Conservation (phyloP, 345 rosid genomes). For the Mallotus nudiflorus region DNA sequence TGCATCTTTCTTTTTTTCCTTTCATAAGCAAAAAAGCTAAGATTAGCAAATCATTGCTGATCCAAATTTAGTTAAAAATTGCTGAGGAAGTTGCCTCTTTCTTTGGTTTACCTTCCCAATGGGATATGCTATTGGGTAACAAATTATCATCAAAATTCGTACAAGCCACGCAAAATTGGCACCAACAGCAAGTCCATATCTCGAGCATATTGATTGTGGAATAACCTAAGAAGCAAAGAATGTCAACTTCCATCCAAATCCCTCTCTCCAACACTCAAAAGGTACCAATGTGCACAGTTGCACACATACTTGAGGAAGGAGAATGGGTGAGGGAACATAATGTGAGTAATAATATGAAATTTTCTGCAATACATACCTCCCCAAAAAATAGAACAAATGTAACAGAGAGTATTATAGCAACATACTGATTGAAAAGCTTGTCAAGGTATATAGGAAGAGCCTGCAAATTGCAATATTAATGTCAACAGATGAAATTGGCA, state of each 20-base stretch:
- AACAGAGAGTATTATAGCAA: slow-evolving; percentile 86
- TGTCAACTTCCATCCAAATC: background rate
- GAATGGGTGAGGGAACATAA: background rate
- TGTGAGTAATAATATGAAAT: slow-evolving; percentile 11
- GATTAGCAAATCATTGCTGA: slow-evolving; percentile 1
- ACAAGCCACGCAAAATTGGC: slow-evolving; percentile 88
- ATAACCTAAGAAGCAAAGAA: slow-evolving; percentile 58
- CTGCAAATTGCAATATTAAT: slow-evolving; percentile 42
- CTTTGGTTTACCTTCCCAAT: slow-evolving; percentile 69
- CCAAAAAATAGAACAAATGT: slow-evolving; percentile 89
- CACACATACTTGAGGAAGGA: background rate
- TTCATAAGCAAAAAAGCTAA: too few relatives aligned
- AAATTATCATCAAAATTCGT: slow-evolving; percentile 69
- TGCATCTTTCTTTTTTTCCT: background rate
- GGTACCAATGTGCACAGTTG: background rate
- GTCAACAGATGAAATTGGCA: background rate
- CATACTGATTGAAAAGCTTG: slow-evolving; percentile 85
- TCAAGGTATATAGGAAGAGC: slow-evolving; percentile 94
- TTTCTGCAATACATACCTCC: slow-evolving; percentile 53
- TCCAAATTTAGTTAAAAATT: background rate
- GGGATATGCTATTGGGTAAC: slow-evolving; percentile 89
- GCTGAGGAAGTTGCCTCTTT: background rate
- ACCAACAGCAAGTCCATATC: slow-evolving; percentile 96
- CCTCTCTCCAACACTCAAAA: background rate
- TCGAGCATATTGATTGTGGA: slow-evolving; percentile 92